Evolutionary conservation across 805 yeast species (phyloP).

Genomic region (Metschnikowia gelsemii): DNA sequence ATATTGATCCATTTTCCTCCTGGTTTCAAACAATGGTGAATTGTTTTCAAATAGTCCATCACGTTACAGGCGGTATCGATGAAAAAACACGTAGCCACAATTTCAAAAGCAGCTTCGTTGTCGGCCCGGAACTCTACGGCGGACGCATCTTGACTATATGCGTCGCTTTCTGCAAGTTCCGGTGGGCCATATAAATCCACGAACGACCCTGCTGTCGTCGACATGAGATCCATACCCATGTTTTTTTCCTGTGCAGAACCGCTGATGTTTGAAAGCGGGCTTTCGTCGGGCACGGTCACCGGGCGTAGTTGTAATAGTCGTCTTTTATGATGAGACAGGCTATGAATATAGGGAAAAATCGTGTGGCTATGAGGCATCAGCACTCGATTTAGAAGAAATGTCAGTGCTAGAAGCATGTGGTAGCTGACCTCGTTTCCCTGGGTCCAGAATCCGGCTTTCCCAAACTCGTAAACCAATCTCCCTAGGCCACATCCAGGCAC

Average conservation of each 20-base stretch:
- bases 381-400: conserved; percentile 51
- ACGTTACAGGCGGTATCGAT: conserved; percentile 63
- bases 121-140: conserved; percentile 43
- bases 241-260: not conserved
- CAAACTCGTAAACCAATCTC: conserved; percentile 55
- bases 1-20: conserved; percentile 61
- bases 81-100: conserved; percentile 56
- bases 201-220: conserved; percentile 74
- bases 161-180: conserved; percentile 32
- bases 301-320: conserved; percentile 51
- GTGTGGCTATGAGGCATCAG: conserved; percentile 38
- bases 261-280: conserved; percentile 37
- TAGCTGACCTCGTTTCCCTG: conserved; percentile 69
- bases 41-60: conserved; percentile 53
- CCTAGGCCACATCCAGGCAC: conserved; percentile 70
- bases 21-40: conserved; percentile 44
- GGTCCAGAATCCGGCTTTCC: conserved; percentile 53
- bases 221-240: conserved; percentile 48
- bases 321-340: conserved; percentile 44
- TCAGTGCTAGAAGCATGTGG: conserved; percentile 61
- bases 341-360: conserved; percentile 57
- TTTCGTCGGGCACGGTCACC: conserved; percentile 52
- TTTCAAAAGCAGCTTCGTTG: conserved; percentile 40
- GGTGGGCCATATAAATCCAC: conserved; percentile 62
- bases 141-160: conserved; percentile 35